Evolutionary conservation across 306 rosid species (phyloP).

Genomic region (Fagus sylvatica): DNA sequence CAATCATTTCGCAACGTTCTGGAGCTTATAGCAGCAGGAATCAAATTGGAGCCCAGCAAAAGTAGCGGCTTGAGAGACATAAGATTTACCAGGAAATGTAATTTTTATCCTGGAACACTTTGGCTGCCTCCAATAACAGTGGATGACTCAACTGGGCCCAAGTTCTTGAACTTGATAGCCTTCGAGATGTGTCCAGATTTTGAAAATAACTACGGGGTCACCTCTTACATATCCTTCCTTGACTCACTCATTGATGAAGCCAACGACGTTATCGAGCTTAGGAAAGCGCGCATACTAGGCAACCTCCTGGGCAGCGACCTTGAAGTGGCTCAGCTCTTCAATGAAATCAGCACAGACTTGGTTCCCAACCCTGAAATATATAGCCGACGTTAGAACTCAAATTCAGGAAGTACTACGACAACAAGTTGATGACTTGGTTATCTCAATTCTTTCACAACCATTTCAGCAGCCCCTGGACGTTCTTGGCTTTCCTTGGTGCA

Average conservation of each 20-base stretch:
- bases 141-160: slow-evolving; percentile 19
- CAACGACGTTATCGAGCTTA: slow-evolving; percentile 24
- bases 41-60: neutral
- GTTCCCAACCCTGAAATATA: slow-evolving; percentile 1
- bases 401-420: neutral
- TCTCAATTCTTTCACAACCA: slow-evolving; percentile 11
- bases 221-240: slow-evolving; percentile 31
- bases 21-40: no score
- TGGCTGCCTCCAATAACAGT: slow-evolving; percentile 12
- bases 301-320: slow-evolving; percentile 38
- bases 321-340: slow-evolving; percentile 41
- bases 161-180: slow-evolving; percentile 32
- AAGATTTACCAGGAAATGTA: neutral
- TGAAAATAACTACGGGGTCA: slow-evolving; percentile 22
- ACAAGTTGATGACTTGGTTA: slow-evolving; percentile 29
- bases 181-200: slow-evolving; percentile 45
- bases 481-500: slow-evolving; percentile 24
- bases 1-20: no score
- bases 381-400: fast-evolving
- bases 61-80: neutral
- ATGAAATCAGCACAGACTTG: slow-evolving; percentile 28
- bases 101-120: neutral
- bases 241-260: slow-evolving; percentile 44
- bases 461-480: slow-evolving; percentile 36
- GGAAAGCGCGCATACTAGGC: slow-evolving; percentile 20